Evolutionary conservation across 805 yeast genomes (phyloP).

Genomic region (Yamadazyma takamatsuzukensis): DNA sequence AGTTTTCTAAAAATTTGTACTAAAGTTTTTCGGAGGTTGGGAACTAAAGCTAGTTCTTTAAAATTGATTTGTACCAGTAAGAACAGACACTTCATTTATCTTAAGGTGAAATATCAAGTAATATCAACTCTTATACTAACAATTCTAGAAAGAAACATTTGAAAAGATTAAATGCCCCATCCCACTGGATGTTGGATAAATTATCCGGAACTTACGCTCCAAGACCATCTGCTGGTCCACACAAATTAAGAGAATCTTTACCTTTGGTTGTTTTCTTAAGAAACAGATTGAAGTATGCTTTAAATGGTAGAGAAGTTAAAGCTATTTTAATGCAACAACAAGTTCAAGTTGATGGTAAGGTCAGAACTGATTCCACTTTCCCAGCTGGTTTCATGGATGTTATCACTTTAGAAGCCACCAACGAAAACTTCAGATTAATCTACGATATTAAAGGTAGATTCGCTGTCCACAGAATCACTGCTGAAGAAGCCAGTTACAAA

Average conservation of each 20-base stretch:
- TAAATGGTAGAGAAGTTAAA: constrained; percentile 98
- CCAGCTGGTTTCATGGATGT: constrained; percentile 99
- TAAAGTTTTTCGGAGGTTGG: too few relatives aligned
- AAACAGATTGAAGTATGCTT: constrained; percentile 98
- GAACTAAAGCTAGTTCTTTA: too few relatives aligned
- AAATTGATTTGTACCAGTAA: too few relatives aligned
- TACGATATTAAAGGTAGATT: constrained; percentile 99
- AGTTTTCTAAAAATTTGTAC: too few relatives aligned
- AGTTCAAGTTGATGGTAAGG: constrained; percentile 98
- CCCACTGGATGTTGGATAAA: constrained; percentile 99
- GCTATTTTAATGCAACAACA: constrained; percentile 98
- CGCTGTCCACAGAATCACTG: constrained; percentile 99
- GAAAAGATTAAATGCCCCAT: constrained; percentile 99
- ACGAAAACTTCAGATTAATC: constrained; percentile 98
- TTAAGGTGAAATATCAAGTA: too few relatives aligned
- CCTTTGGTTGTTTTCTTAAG: constrained; percentile 96
- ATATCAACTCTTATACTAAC: constrained; percentile 4
- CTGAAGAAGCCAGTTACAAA: constrained; percentile 98
- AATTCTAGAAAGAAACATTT: constrained; percentile 86
- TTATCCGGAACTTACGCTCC: constrained; percentile 99
- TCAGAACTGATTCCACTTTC: constrained; percentile 97
- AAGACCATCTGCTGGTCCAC: constrained; percentile 99
- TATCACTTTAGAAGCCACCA: constrained; percentile 94
- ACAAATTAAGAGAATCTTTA: constrained; percentile 96
- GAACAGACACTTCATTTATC: too few relatives aligned